Percentiles rank a stretch among this genome's conserved stretches.
Evolutionary conservation across 2,329 filamentous ascomycete species (phyloP).

Genomic region (Teratosphaeria zuluensis): DNA sequence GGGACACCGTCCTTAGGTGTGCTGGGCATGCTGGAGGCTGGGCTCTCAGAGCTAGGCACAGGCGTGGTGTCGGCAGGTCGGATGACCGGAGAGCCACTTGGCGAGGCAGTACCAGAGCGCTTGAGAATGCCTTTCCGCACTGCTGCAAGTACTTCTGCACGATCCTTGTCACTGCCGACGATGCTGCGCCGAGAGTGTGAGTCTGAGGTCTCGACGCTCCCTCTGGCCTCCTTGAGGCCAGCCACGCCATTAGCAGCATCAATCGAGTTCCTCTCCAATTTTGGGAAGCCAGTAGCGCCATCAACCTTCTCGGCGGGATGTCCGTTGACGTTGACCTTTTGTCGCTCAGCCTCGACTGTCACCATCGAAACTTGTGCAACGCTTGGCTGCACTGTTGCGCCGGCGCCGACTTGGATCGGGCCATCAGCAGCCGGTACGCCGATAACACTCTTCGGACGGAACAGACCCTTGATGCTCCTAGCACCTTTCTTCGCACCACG

Average conservation of each 20-base stretch:
- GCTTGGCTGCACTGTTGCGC: slow-evolving; percentile 40
- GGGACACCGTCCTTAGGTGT: slow-evolving; percentile 69
- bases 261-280: slow-evolving; percentile 71
- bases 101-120: slow-evolving; percentile 56
- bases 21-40: slow-evolving; percentile 75
- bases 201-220: slow-evolving; percentile 48
- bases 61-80: slow-evolving; percentile 52
- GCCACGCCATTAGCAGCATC: slow-evolving; percentile 45
- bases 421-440: slow-evolving; percentile 65
- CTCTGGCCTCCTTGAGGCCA: slow-evolving; percentile 20
- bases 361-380: slow-evolving; percentile 89
- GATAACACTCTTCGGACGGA: slow-evolving; percentile 85
- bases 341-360: slow-evolving; percentile 85
- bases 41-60: slow-evolving; percentile 63
- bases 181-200: slow-evolving; percentile 69
- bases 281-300: slow-evolving; percentile 73
- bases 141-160: slow-evolving; percentile 81
- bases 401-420: slow-evolving; percentile 42
- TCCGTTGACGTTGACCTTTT: slow-evolving; percentile 67
- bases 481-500: slow-evolving; percentile 94
- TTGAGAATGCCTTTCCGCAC: slow-evolving; percentile 96
- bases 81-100: slow-evolving; percentile 59
- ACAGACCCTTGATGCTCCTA: slow-evolving; percentile 83
- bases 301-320: slow-evolving; percentile 57
- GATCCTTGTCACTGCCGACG: slow-evolving; percentile 78